phyloP scores from a whole-genome alignment of 176 grass and related monocot species.

The Oryza nivara region DNA sequence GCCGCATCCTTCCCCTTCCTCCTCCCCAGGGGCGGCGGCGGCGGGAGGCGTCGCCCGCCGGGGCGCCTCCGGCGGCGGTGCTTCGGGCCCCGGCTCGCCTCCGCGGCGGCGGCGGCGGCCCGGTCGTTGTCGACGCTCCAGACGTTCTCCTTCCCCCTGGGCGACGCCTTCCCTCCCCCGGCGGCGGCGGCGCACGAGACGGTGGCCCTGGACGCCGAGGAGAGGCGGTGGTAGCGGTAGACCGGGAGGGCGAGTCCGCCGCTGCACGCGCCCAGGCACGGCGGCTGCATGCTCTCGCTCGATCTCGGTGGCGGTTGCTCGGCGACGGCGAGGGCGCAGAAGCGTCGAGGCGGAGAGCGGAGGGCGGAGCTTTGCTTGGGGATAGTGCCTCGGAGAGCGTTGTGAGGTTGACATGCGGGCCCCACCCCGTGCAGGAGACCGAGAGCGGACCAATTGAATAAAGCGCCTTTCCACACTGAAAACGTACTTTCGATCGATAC shows the following conservation, averaged over 20 bases:
- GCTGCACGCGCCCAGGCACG: conserved; percentile 59
- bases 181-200: conserved; percentile 37
- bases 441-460: neutral
- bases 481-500: fast-evolving
- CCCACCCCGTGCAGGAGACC: neutral
- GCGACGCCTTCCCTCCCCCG: conserved; percentile 40
- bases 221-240: neutral
- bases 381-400: conserved; percentile 23
- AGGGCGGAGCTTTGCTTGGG: conserved; percentile 25
- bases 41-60: conserved; percentile 26
- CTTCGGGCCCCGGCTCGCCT: conserved; percentile 18
- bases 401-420: conserved; percentile 10
- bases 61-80: conserved; percentile 37
- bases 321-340: neutral
- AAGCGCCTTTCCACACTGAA: neutral
- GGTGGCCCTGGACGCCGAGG: conserved; percentile 24
- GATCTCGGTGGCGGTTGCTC: neutral
- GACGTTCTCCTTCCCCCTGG: conserved; percentile 82
- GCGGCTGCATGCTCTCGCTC: conserved; percentile 66
- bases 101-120: conserved; percentile 23
- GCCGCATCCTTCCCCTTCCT: conserved; percentile 48
- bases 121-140: conserved; percentile 90
- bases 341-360: conserved; percentile 3
- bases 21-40: conserved; percentile 28
- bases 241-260: conserved; percentile 30